A percentile compares a stretch with the other conserved stretches of the same genome.
phyloP scores from a whole-genome alignment of 257 asterid genomes.

The Vinca minor region DNA sequence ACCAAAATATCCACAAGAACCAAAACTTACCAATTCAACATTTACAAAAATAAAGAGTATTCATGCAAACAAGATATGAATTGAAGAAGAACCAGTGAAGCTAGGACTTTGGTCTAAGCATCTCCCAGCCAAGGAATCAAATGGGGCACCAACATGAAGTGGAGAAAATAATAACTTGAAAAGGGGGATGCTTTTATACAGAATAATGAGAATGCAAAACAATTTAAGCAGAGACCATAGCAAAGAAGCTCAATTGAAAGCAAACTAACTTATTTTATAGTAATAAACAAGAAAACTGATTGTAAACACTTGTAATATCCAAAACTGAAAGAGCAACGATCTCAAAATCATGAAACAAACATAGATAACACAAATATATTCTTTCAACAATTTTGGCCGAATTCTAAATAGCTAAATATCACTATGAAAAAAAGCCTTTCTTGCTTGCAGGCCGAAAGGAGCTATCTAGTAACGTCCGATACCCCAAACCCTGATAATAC shows the following conservation, averaged over 20 bases:
- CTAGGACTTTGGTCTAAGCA: no score
- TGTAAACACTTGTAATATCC: conserved; percentile 22
- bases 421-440: conserved; percentile 12
- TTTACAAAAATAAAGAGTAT: no score
- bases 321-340: conserved; percentile 29
- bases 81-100: no score
- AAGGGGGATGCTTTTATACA: not conserved
- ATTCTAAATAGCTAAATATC: conserved; percentile 14
- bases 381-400: conserved; percentile 20
- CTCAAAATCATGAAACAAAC: conserved; percentile 25
- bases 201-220: not conserved
- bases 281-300: conserved; percentile 13
- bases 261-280: conserved; percentile 19
- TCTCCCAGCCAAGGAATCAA: no score
- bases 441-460: not conserved
- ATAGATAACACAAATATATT: conserved; percentile 21
- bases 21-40: no score
- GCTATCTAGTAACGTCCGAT: conserved; percentile 46
- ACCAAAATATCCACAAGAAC: no score
- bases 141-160: no score
- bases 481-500: conserved; percentile 72
- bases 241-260: conserved; percentile 11
- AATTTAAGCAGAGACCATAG: not conserved
- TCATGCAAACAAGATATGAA: no score
- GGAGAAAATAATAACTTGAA: no score